Conservation (phyloP, 2,329 filamentous ascomycete species). For the Monilinia laxa region DNA sequence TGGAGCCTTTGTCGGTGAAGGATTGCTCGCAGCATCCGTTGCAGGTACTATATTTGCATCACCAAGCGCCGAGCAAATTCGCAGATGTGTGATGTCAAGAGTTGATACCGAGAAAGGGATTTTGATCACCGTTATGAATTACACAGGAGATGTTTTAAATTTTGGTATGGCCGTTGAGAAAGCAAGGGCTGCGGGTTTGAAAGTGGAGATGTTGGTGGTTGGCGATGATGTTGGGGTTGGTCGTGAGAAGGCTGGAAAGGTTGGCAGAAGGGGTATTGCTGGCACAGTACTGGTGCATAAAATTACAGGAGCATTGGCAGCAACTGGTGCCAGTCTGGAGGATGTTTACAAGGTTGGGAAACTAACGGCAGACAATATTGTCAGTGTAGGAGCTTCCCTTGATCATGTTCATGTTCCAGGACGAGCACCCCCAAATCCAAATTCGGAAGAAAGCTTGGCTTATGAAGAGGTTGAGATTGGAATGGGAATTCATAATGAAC, state of each 20-base stretch:
- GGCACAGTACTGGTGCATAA: constrained; percentile 92
- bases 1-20: constrained; percentile 77
- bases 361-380: constrained; percentile 70
- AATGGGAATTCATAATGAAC: constrained; percentile 72
- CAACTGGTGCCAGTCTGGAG: constrained; percentile 63
- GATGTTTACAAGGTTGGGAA: constrained; percentile 73
- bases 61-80: constrained; percentile 78
- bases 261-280: constrained; percentile 85
- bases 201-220: constrained; percentile 86
- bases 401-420: constrained; percentile 94
- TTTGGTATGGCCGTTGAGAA: constrained; percentile 95
- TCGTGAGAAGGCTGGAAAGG: constrained; percentile 78
- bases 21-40: constrained; percentile 77
- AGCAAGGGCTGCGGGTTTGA: constrained; percentile 73
- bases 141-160: constrained; percentile 85
- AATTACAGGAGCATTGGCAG: constrained; percentile 80
- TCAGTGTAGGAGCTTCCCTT: constrained; percentile 81
- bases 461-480: constrained; percentile 61
- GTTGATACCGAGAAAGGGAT: constrained; percentile 73
- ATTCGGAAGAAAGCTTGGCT: constrained; percentile 56
- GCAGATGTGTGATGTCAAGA: constrained; percentile 69
- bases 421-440: constrained; percentile 54
- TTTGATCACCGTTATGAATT: constrained; percentile 93
- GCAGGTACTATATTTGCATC: constrained; percentile 86
- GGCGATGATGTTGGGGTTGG: constrained; percentile 92